Evolutionary conservation across 805 yeast species (phyloP).

Genomic region (Schizosaccharomyces osmophilus): DNA sequence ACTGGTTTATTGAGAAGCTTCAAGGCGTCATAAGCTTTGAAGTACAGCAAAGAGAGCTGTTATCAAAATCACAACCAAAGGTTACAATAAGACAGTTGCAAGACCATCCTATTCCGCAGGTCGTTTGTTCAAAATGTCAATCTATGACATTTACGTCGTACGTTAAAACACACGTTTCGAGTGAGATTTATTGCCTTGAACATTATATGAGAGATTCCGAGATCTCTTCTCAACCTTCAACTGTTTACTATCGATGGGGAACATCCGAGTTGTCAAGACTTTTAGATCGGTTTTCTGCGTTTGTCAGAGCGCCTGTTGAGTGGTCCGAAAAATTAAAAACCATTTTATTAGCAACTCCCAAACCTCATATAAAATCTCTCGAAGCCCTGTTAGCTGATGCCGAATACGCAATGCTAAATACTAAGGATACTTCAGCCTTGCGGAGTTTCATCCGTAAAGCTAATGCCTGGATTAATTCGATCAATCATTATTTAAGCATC

Average conservation of each 20-base stretch:
- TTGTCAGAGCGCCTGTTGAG: neutral
- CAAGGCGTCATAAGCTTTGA: neutral
- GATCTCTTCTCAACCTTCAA: neutral
- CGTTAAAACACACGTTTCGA: too few relatives aligned
- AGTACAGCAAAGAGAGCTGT: neutral
- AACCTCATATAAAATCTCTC: slow-evolving; percentile 23
- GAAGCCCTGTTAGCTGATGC: slow-evolving; percentile 28
- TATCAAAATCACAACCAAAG: too few relatives aligned
- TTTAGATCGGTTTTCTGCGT: neutral
- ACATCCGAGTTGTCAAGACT: neutral
- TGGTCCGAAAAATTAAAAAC: neutral
- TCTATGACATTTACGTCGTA: too few relatives aligned
- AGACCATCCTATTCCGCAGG: too few relatives aligned
- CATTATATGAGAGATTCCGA: neutral
- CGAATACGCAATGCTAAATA: slow-evolving; percentile 21
- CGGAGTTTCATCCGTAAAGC: slow-evolving; percentile 23
- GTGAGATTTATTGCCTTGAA: neutral
- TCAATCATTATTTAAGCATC: slow-evolving; percentile 27
- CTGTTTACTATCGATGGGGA: neutral
- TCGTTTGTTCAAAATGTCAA: too few relatives aligned
- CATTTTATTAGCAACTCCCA: neutral
- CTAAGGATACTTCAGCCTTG: slow-evolving; percentile 18
- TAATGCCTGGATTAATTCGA: slow-evolving; percentile 28
- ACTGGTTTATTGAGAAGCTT: neutral
- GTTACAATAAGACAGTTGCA: too few relatives aligned